Percentiles rank a stretch among this genome's conserved stretches.
Evolutionary conservation across 495 filamentous ascomycete genomes (phyloP).

Genomic region (Pseudoneurospora amorphoporcata): DNA sequence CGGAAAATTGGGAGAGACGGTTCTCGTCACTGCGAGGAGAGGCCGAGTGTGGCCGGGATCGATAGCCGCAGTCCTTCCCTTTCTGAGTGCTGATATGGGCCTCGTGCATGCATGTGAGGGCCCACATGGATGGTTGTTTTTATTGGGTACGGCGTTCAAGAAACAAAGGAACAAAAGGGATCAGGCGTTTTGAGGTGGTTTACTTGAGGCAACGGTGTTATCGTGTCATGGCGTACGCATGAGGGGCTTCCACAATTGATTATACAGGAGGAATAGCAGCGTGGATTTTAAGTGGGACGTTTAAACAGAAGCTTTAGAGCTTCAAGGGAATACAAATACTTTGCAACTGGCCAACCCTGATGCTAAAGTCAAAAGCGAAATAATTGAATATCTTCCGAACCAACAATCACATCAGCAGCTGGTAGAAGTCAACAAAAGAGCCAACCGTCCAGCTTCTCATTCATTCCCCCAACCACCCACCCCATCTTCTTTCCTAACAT

Average conservation of each 20-base stretch:
- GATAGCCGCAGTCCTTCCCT: not conserved
- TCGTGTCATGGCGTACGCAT: not conserved
- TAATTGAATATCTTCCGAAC: not conserved
- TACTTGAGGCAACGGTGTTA: not conserved
- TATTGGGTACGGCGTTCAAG: not conserved
- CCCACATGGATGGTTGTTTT: not conserved
- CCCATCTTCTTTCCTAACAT: not conserved
- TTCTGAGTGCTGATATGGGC: not conserved
- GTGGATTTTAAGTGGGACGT: not conserved
- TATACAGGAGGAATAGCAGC: not conserved
- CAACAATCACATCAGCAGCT: not conserved
- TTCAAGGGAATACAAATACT: not conserved
- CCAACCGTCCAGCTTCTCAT: too few relatives aligned
- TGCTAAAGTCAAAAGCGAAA: not conserved
- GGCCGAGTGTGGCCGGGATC: not conserved
- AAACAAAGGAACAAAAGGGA: not conserved
- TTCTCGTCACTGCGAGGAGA: not conserved
- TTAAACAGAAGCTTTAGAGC: not conserved
- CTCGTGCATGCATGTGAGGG: not conserved
- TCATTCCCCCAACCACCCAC: not conserved
- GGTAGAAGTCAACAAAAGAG: not conserved
- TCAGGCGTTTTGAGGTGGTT: not conserved
- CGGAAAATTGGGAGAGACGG: not conserved
- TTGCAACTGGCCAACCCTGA: not conserved
- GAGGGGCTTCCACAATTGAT: not conserved